Evolutionary conservation across 139 green algal genomes (phyloP).

Genomic region (Edaphochlamys debaryana): DNA sequence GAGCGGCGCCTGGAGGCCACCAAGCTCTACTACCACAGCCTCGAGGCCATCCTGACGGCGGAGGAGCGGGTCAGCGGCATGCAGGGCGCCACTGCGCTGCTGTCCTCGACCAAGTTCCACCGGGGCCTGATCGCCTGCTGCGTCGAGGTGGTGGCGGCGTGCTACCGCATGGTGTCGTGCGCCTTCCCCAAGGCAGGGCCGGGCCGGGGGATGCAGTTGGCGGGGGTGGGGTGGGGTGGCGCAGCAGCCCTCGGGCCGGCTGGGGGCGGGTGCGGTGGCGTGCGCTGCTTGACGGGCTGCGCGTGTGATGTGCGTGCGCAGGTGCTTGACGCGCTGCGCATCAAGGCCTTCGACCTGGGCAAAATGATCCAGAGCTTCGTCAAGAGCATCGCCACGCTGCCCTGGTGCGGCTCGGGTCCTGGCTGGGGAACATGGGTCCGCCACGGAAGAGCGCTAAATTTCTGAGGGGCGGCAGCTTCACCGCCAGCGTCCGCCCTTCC

Average conservation of each 20-base stretch:
- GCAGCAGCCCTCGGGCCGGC: too few relatives aligned
- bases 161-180: slow-evolving; percentile 56
- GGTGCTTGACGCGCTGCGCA: slow-evolving; percentile 64
- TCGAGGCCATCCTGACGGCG: slow-evolving; percentile 64
- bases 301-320: too few relatives aligned
- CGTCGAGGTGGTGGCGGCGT: slow-evolving; percentile 68
- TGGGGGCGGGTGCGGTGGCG: too few relatives aligned
- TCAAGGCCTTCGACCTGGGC: slow-evolving; percentile 83
- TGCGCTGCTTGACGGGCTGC: too few relatives aligned
- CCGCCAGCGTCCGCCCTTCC: too few relatives aligned
- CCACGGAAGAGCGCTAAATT: too few relatives aligned
- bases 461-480: too few relatives aligned
- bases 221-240: too few relatives aligned
- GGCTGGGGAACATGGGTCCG: too few relatives aligned
- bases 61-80: slow-evolving; percentile 46
- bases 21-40: slow-evolving; percentile 77
- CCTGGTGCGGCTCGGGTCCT: slow-evolving; percentile 24
- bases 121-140: slow-evolving; percentile 66
- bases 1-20: slow-evolving; percentile 51
- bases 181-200: slow-evolving; percentile 36
- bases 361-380: slow-evolving; percentile 82
- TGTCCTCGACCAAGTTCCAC: slow-evolving; percentile 67
- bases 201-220: too few relatives aligned
- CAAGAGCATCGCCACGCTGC: slow-evolving; percentile 54
- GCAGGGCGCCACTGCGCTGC: slow-evolving; percentile 30